These are phyloP conservation scores for Crucihimalaya himalaica DNA, from an alignment of 345 rosid species.

Conservation along the genomic window DNA sequence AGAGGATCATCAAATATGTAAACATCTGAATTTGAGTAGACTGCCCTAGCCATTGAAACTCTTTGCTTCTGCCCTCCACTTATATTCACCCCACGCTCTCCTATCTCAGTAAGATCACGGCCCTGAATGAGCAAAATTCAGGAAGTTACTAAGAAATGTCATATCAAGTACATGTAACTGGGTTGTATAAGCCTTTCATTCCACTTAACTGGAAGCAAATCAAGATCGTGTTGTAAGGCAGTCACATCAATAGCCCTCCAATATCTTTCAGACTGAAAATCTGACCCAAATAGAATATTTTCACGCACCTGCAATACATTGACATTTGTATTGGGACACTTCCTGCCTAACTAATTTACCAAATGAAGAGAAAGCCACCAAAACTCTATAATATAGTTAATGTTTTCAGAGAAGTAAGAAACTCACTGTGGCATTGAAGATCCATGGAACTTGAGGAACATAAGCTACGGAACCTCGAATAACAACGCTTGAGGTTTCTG, in stretches of 20 bases:
- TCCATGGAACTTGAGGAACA: slow-evolving; percentile 98
- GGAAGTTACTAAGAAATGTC: slow-evolving; percentile 24
- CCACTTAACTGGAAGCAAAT: slow-evolving; percentile 80
- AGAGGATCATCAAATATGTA: slow-evolving; percentile 97
- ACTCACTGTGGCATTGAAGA: slow-evolving; percentile 95
- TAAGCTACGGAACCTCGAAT: slow-evolving; percentile 89
- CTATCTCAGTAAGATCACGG: slow-evolving; percentile 91
- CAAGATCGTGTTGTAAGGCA: slow-evolving; percentile 81
- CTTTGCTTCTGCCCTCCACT: slow-evolving; percentile 99
- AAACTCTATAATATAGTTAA: not conserved
- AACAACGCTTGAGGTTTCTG: slow-evolving; percentile 53
- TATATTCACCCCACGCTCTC: slow-evolving; percentile 98
- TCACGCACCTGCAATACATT: slow-evolving; percentile 66
- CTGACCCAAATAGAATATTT: slow-evolving; percentile 81
- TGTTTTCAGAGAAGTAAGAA: slow-evolving; percentile 3
- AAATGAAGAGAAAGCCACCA: not conserved
- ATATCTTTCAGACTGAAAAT: slow-evolving; percentile 63
- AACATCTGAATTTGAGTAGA: slow-evolving; percentile 86
- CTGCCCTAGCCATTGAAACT: slow-evolving; percentile 97
- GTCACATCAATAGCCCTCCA: slow-evolving; percentile 80
- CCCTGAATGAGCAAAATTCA: slow-evolving; percentile 50
- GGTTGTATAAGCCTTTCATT: slow-evolving; percentile 10
- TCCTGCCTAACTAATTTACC: not conserved
- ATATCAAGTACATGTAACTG: not conserved
- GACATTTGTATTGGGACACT: not conserved